phyloP scores from a whole-genome alignment of 371 early-diverging fungal species.

The Haplosporangium sp. region DNA sequence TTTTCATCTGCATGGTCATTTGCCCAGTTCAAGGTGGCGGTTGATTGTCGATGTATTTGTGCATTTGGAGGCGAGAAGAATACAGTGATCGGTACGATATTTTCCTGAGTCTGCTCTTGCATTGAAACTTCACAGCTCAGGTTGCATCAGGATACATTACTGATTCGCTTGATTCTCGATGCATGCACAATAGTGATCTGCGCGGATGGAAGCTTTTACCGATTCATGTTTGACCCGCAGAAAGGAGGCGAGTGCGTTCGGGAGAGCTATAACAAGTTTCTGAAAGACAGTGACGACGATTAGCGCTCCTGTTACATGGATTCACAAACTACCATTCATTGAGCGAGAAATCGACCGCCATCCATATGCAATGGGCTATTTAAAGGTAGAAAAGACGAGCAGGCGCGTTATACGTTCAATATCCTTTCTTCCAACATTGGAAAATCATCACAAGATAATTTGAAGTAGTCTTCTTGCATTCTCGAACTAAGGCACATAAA shows the following conservation, averaged over 20 bases:
- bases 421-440: no score
- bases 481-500: no score
- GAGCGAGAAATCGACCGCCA: no score
- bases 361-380: no score
- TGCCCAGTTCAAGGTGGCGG: constrained; percentile 85
- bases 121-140: no score
- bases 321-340: no score
- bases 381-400: no score
- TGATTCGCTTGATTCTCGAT: neutral
- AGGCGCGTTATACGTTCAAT: no score
- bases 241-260: constrained; percentile 84
- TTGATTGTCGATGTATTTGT: constrained; percentile 82
- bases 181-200: constrained; percentile 69
- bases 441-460: no score
- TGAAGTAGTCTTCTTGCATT: no score
- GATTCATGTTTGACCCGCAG: constrained; percentile 82
- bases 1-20: constrained; percentile 96
- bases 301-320: neutral
- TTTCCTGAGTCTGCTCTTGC: neutral
- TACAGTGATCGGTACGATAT: constrained; percentile 70
- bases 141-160: constrained; percentile 1
- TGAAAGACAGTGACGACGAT: constrained; percentile 57
- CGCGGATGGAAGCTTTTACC: constrained; percentile 88
- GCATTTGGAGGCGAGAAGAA: constrained; percentile 83
- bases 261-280: constrained; percentile 73